These are phyloP conservation scores for Aspergillus saccharolyticus DNA, from an alignment of 495 filamentous ascomycete species.

Conservation along the genomic window DNA sequence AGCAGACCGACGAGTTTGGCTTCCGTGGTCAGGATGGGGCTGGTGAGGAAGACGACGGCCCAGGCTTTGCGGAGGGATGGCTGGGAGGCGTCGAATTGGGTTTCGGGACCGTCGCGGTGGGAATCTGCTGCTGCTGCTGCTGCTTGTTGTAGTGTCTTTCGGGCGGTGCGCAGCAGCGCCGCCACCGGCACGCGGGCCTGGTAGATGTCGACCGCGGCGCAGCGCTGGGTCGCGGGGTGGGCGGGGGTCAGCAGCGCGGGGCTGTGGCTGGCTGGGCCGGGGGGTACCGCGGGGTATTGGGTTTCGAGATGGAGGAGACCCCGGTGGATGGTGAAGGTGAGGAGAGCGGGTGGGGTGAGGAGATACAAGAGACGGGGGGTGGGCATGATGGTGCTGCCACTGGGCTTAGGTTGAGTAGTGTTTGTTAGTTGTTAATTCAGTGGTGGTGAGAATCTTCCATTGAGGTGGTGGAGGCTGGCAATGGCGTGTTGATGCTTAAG, in stretches of 20 bases:
- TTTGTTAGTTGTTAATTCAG: too few species aligned
- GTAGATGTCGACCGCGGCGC: conserved; percentile 31
- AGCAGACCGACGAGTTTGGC: conserved; percentile 21
- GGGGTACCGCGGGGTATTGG: conserved; percentile 25
- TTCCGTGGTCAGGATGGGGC: conserved; percentile 19
- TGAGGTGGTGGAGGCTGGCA: too few species aligned
- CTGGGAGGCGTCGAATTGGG: too few species aligned
- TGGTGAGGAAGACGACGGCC: conserved; percentile 23
- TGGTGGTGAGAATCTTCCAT: too few species aligned
- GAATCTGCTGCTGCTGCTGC: too few species aligned
- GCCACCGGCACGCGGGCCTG: conserved; percentile 23
- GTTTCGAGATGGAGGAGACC: conserved; percentile 25
- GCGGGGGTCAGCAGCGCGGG: conserved; percentile 14
- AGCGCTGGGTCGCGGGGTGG: conserved; percentile 18
- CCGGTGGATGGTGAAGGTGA: conserved; percentile 21
- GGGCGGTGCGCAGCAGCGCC: conserved; percentile 8
- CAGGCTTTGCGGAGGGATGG: conserved; percentile 23
- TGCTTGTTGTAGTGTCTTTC: too few species aligned
- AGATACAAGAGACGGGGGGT: conserved; percentile 12
- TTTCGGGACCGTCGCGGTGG: too few species aligned
- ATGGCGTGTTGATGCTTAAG: too few species aligned
- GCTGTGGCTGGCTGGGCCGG: conserved; percentile 18
- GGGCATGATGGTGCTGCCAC: conserved; percentile 10
- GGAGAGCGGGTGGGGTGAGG: conserved; percentile 14
- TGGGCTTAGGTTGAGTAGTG: neutral